Evolutionary conservation across 495 filamentous ascomycete species (phyloP).

Genomic region (Xylaria telfairii): DNA sequence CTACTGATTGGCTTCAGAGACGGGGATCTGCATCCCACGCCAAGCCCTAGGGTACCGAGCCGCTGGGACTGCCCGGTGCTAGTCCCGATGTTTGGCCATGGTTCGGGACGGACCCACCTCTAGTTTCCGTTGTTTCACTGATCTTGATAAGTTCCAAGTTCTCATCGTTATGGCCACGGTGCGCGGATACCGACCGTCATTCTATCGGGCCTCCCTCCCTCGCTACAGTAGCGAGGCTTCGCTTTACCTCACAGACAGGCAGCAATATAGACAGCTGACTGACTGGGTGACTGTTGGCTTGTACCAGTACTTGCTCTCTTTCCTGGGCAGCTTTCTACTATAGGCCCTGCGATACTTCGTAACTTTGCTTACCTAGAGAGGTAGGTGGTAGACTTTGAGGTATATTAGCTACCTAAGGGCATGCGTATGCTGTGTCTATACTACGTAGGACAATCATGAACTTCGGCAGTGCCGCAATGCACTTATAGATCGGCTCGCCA

Average conservation of each 20-base stretch:
- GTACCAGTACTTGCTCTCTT: slow-evolving; percentile 1
- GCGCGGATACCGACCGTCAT: background rate
- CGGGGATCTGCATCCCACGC: background rate
- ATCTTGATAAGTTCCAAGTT: no score
- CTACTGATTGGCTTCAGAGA: background rate
- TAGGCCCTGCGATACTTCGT: background rate
- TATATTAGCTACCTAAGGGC: background rate
- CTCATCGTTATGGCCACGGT: background rate
- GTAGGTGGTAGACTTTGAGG: background rate
- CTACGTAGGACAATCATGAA: background rate
- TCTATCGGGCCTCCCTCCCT: background rate
- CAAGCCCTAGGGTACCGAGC: slow-evolving; percentile 9
- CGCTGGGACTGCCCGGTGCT: slow-evolving; percentile 8
- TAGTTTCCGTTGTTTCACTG: background rate
- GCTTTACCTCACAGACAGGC: background rate
- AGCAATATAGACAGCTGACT: background rate
- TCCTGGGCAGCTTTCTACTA: background rate
- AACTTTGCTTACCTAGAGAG: background rate
- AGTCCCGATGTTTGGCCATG: background rate
- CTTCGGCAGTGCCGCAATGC: background rate
- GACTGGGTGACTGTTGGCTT: background rate
- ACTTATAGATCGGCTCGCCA: background rate
- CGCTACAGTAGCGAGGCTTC: background rate
- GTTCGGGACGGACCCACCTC: slow-evolving; percentile 10
- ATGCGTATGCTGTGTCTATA: background rate